Evolutionary conservation across 306 rosid species (phyloP).

Genomic region (Vicia villosa): DNA sequence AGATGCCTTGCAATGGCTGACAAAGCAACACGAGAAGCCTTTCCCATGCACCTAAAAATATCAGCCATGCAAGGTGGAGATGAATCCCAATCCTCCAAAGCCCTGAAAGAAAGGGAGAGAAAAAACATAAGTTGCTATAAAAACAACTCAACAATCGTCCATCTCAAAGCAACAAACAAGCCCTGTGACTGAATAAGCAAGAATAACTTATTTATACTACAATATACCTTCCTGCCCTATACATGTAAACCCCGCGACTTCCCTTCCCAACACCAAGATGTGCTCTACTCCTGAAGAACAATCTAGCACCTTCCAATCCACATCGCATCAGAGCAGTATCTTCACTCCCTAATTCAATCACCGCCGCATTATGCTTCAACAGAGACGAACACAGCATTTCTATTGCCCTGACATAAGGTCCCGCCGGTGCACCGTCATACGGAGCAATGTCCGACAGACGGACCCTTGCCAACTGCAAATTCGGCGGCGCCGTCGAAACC

Average conservation of each 20-base stretch:
- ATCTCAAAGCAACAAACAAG: neutral
- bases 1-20: conserved; percentile 90
- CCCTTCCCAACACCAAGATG: conserved; percentile 67
- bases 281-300: conserved; percentile 74
- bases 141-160: conserved; percentile 2
- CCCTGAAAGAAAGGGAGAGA: conserved; percentile 55
- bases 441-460: conserved; percentile 79
- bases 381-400: conserved; percentile 71
- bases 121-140: conserved; percentile 9
- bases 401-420: conserved; percentile 65
- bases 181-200: neutral
- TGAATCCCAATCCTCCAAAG: conserved; percentile 91
- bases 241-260: conserved; percentile 79
- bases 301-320: conserved; percentile 81
- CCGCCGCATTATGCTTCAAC: conserved; percentile 84
- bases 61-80: conserved; percentile 97
- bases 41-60: conserved; percentile 91
- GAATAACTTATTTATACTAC: neutral
- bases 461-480: conserved; percentile 59
- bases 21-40: conserved; percentile 77
- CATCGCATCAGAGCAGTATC: conserved; percentile 77
- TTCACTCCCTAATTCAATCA: conserved; percentile 71
- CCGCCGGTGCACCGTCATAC: conserved; percentile 75
- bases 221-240: conserved; percentile 91
- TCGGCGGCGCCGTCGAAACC: conserved; percentile 32